phyloP scores from a whole-genome alignment of 768 basidiomycete species.

The Leccinum broughii region DNA sequence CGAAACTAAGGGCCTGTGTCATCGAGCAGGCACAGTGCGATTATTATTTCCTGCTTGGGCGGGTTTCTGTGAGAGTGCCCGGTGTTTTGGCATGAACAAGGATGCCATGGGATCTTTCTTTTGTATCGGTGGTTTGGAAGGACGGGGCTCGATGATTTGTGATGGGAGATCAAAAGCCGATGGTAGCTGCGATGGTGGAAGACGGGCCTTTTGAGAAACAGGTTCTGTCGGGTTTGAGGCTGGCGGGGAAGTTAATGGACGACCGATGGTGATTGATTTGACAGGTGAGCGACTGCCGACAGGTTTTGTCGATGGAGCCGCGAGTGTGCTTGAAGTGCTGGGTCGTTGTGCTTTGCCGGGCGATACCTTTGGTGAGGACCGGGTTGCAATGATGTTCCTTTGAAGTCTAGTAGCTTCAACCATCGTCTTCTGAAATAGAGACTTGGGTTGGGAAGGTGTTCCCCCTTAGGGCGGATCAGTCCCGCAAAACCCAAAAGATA shows the following conservation, averaged over 20 bases:
- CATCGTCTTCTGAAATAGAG: conserved; percentile 76
- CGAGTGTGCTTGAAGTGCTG: conserved; percentile 36
- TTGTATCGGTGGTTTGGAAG: conserved; percentile 38
- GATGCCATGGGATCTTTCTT: conserved; percentile 66
- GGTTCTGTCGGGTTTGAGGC: conserved; percentile 12
- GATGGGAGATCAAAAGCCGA: conserved; percentile 16
- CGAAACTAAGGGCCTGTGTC: conserved; percentile 1
- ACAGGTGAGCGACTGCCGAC: conserved; percentile 49
- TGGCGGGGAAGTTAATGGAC: conserved; percentile 26
- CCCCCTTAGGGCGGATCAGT: conserved; percentile 37
- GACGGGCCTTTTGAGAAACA: conserved; percentile 24
- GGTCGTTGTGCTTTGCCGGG: conserved; percentile 44
- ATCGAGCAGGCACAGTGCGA: conserved; percentile 25
- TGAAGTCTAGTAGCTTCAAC: conserved; percentile 68
- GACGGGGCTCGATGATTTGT: conserved; percentile 29
- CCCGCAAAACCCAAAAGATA: conserved; percentile 2
- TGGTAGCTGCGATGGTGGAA: conserved; percentile 29
- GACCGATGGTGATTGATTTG: conserved; percentile 47
- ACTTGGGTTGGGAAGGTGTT: conserved; percentile 50
- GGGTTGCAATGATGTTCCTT: conserved; percentile 56
- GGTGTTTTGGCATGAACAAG: conserved; percentile 76
- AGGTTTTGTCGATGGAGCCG: conserved; percentile 31
- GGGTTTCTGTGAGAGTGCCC: conserved; percentile 57
- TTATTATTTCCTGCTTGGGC: conserved; percentile 29
- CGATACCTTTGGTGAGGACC: conserved; percentile 54